Evolutionary conservation across 352 stramenopile genomes (phyloP), one percentile per base, ranked within the genome.

Genomic region (Phytophthora quininea): DNA sequence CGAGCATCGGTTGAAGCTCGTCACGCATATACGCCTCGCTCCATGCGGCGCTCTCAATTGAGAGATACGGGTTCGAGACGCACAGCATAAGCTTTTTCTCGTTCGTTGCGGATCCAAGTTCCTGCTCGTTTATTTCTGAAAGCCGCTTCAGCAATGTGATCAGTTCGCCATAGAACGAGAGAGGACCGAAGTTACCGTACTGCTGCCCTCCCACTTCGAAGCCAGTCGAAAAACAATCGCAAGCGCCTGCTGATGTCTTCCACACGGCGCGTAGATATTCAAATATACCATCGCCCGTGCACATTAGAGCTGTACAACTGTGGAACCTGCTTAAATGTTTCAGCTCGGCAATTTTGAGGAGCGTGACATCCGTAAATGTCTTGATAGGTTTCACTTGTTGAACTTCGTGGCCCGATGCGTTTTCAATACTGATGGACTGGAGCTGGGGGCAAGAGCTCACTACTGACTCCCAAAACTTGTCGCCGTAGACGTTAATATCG

Each of bases 221-320:
- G 9, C 61, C 45, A 4, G 80, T 35, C 33, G 53, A 51, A 11
- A 52, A 69, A 37, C 66, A 69, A 4, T 58, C 55, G 3, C 24
- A 12, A 43, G 35, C 61, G 1, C 33, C 43, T 51, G 30, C 10
- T 4, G 51, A 50, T 10, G 24, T 15, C 10, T 38, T 30, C 3
- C 71, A 52, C 9, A 71, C 53, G 3, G 52, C 58, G 49, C 46
- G 65, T 31, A 80, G 45, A 43, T 76, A 75, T 30, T 62, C 48
- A 12, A 81, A 81, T 3, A 80, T 54, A 0, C 70, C 76, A 3
- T 65, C 37, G 0, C 62, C 70, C 2, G 66, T 69, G 42, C 60
- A 71, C 27, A 73, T 77, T 19, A 77, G 24, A 2, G 49, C 50
- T 6, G 19, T 2, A 1, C 58, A 54, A 1, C 73, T 54, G 24